These are phyloP conservation scores for Microdochium nivale DNA, from an alignment of 2,329 filamentous ascomycete genomes.

Conservation along the genomic window DNA sequence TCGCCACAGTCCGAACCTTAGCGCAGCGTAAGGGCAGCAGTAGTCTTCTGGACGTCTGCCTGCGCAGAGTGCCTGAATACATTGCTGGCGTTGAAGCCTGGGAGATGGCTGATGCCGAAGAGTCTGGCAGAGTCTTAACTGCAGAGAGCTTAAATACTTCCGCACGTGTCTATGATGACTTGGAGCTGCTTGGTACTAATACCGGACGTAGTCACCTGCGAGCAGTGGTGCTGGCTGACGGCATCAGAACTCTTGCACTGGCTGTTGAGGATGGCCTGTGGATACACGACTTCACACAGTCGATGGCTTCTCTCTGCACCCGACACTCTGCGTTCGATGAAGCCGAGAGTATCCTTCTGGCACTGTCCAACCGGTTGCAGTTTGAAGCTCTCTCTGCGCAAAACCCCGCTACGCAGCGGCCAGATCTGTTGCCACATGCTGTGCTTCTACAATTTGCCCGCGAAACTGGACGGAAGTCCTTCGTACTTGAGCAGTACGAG, in stretches of 20 bases:
- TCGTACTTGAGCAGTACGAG: constrained; percentile 23
- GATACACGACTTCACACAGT: constrained; percentile 26
- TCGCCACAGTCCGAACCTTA: constrained; percentile 23
- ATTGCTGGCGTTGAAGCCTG: constrained; percentile 34
- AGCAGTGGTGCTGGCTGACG: constrained; percentile 36
- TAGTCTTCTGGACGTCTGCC: constrained; percentile 39
- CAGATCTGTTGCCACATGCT: constrained; percentile 19
- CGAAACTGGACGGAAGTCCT: constrained; percentile 19
- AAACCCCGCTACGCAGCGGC: constrained; percentile 17
- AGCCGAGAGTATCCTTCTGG: constrained; percentile 29
- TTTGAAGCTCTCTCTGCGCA: constrained; percentile 23
- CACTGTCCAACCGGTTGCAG: constrained; percentile 24
- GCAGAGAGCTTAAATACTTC: constrained; percentile 29
- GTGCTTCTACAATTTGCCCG: constrained; percentile 24
- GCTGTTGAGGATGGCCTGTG: constrained; percentile 33
- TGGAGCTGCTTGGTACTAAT: constrained; percentile 33
- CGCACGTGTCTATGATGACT: constrained; percentile 36
- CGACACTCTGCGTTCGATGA: constrained; percentile 26
- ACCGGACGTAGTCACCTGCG: constrained; percentile 37
- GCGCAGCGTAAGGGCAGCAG: constrained; percentile 17
- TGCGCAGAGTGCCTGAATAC: constrained; percentile 38
- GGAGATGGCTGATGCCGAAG: constrained; percentile 27
- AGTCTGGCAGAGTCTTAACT: constrained; percentile 24
- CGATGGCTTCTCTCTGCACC: constrained; percentile 33
- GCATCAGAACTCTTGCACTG: constrained; percentile 29